Evolutionary conservation across 2,329 filamentous ascomycete species (phyloP).

Genomic region (Xylariaceae sp.): DNA sequence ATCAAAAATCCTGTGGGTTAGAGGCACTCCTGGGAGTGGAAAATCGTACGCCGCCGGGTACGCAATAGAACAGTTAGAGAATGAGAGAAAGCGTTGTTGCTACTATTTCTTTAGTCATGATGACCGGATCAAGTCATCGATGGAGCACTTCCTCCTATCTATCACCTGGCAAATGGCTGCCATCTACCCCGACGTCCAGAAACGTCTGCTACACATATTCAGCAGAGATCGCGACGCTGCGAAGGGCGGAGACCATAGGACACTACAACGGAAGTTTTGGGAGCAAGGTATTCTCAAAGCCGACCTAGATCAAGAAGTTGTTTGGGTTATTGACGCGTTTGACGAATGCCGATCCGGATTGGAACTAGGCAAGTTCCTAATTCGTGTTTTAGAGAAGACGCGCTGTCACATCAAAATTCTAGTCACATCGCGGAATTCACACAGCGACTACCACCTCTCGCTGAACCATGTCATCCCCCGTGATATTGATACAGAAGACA

Average conservation of each 20-base stretch:
- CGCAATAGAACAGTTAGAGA: constrained; percentile 29
- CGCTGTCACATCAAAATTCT: too few relatives aligned
- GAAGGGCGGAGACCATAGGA: constrained; percentile 25
- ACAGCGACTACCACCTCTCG: background rate
- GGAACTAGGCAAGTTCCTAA: constrained; percentile 26
- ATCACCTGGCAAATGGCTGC: constrained; percentile 41
- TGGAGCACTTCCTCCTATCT: constrained; percentile 33
- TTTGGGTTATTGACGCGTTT: constrained; percentile 41
- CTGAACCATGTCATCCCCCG: constrained; percentile 23
- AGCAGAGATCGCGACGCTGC: constrained; percentile 22
- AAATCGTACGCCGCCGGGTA: constrained; percentile 39
- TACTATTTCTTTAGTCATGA: constrained; percentile 42
- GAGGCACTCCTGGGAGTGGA: constrained; percentile 36
- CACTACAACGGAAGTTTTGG: constrained; percentile 35
- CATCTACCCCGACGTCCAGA: constrained; percentile 15
- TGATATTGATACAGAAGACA: constrained; percentile 14
- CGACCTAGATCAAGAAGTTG: constrained; percentile 9
- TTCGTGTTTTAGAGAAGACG: constrained; percentile 9
- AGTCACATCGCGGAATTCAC: too few relatives aligned
- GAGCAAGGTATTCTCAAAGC: constrained; percentile 29
- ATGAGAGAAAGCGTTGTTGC: constrained; percentile 20
- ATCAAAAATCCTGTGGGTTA: constrained; percentile 34
- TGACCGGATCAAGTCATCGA: constrained; percentile 30
- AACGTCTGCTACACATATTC: constrained; percentile 24
- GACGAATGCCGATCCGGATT: constrained; percentile 36